Evolutionary conservation across 2,329 filamentous ascomycete genomes (phyloP).

Genomic region (Fusarium palustre): DNA sequence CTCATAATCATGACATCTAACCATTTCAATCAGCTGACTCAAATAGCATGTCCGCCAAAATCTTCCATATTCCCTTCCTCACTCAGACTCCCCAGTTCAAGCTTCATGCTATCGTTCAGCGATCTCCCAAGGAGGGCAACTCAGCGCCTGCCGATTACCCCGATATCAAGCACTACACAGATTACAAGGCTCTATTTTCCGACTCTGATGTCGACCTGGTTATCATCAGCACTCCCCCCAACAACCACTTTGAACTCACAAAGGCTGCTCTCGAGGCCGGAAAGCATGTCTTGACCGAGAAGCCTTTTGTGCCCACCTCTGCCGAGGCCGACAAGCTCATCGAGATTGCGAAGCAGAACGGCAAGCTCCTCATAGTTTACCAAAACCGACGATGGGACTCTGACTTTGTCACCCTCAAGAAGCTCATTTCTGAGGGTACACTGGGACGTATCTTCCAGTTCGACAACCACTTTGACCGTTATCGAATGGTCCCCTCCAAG

Average conservation of each 20-base stretch:
- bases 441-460: conserved; percentile 82
- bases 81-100: conserved; percentile 70
- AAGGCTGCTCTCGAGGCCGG: conserved; percentile 74
- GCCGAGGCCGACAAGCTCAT: conserved; percentile 75
- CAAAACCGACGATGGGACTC: conserved; percentile 83
- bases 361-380: conserved; percentile 73
- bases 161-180: conserved; percentile 71
- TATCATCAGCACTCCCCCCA: conserved; percentile 77
- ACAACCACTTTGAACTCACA: conserved; percentile 75
- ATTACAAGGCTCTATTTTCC: conserved; percentile 70
- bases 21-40: conserved; percentile 34
- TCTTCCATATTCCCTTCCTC: conserved; percentile 88
- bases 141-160: conserved; percentile 78
- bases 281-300: conserved; percentile 85
- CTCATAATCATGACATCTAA: conserved; percentile 2
- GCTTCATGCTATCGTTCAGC: conserved; percentile 81
- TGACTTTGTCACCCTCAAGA: conserved; percentile 77
- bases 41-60: conserved; percentile 72
- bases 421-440: conserved; percentile 68
- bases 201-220: conserved; percentile 76
- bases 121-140: conserved; percentile 71
- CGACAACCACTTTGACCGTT: conserved; percentile 84
- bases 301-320: conserved; percentile 81
- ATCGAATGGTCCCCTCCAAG: conserved; percentile 68
- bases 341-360: conserved; percentile 62